A percentile compares a stretch with the other conserved stretches of the same genome.
These are phyloP conservation scores for Dovyalis caffra DNA, from an alignment of 345 rosid species.

Conservation along the genomic window DNA sequence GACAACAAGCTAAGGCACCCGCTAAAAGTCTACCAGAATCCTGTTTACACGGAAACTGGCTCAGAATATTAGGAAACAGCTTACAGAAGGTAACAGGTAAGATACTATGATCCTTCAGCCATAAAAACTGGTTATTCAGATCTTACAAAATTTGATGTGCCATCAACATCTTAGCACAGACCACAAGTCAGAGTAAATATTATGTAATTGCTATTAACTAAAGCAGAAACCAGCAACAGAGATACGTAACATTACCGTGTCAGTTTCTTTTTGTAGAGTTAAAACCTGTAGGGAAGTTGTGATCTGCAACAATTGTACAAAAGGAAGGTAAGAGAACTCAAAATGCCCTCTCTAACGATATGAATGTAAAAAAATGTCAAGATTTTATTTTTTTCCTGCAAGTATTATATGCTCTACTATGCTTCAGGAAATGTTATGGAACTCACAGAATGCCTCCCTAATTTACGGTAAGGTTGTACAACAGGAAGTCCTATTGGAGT, in stretches of 20 bases:
- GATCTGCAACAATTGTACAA: conserved; percentile 53
- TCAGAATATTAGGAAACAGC: background rate
- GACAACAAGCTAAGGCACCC: background rate
- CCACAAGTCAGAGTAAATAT: background rate
- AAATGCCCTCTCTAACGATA: conserved; percentile 10
- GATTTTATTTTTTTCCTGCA: background rate
- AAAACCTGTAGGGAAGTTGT: conserved; percentile 92
- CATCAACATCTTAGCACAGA: background rate
- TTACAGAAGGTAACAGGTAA: background rate
- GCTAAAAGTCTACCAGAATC: background rate
- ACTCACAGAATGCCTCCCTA: conserved; percentile 77
- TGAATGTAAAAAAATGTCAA: background rate
- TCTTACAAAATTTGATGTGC: background rate
- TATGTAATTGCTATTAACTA: background rate
- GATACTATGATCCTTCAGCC: background rate
- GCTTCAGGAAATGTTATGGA: conserved; percentile 2
- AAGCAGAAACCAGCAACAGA: background rate
- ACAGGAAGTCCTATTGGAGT: conserved; percentile 98
- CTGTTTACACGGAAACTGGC: background rate
- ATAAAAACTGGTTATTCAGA: background rate
- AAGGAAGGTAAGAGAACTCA: conserved; percentile 10
- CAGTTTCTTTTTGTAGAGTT: conserved; percentile 81
- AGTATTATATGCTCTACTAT: background rate
- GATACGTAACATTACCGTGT: conserved; percentile 48
- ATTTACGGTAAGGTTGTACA: conserved; percentile 86